Percentiles rank a stretch among this genome's conserved stretches.
Conservation (phyloP, 2,329 filamentous ascomycete species). For the Furcasterigmium furcatum region DNA sequence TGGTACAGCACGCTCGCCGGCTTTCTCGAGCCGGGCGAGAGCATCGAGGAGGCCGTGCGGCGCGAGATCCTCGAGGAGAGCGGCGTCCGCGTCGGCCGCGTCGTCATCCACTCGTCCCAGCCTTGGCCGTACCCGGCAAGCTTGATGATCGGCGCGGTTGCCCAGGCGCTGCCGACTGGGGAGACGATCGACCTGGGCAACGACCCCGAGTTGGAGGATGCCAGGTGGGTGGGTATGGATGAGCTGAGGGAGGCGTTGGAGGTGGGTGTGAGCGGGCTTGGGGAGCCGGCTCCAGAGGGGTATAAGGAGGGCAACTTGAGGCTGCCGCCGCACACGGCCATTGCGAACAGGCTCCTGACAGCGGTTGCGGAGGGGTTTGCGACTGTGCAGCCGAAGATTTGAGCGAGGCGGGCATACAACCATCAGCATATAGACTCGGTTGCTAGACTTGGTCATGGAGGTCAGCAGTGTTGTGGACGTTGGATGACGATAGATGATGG, state of each 20-base stretch:
- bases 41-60: constrained; percentile 78
- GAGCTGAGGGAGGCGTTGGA: constrained; percentile 75
- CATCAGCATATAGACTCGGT: constrained; percentile 3
- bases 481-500: too few relatives aligned
- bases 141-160: constrained; percentile 84
- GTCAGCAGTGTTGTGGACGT: too few relatives aligned
- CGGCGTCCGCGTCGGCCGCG: constrained; percentile 71
- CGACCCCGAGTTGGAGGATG: constrained; percentile 87
- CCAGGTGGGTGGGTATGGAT: constrained; percentile 81
- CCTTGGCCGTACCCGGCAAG: constrained; percentile 86
- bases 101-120: constrained; percentile 80
- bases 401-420: constrained; percentile 21
- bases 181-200: constrained; percentile 81
- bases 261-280: constrained; percentile 64
- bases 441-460: too few relatives aligned
- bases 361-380: constrained; percentile 78
- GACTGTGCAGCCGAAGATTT: constrained; percentile 50
- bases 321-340: constrained; percentile 81
- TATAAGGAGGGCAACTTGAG: constrained; percentile 77
- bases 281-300: constrained; percentile 57
- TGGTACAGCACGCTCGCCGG: constrained; percentile 91
- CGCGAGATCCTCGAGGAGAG: constrained; percentile 86
- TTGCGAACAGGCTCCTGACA: constrained; percentile 83
- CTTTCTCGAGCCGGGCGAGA: constrained; percentile 83
- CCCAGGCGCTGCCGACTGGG: constrained; percentile 73